Evolutionary conservation across 176 grass and related monocot genomes (phyloP).

Genomic region (Lolium perenne): DNA sequence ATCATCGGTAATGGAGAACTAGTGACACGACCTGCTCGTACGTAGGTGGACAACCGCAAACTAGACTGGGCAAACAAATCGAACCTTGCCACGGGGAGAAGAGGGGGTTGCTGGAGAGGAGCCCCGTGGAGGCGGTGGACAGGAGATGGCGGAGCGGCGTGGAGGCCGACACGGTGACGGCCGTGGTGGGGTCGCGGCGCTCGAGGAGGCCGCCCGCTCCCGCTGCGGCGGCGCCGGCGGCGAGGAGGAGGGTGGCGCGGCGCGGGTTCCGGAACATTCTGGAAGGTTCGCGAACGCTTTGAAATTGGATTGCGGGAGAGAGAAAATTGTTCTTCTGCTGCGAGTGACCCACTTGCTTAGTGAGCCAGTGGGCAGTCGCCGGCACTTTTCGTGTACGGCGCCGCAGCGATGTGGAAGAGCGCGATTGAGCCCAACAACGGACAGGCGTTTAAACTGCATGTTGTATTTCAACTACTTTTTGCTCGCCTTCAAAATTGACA

Average conservation of each 20-base stretch:
- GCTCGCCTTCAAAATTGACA: no score
- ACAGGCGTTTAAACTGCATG: no score
- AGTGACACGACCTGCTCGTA: not conserved
- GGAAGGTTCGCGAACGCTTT: not conserved
- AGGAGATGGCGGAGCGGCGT: constrained; percentile 20
- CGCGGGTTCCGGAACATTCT: constrained; percentile 36
- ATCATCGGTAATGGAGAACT: not conserved
- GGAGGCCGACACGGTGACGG: constrained; percentile 16
- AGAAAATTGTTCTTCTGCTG: no score
- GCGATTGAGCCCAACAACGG: no score
- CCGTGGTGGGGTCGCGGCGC: not conserved
- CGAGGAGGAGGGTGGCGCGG: constrained; percentile 36
- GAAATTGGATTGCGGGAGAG: not conserved
- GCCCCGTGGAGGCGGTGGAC: constrained; percentile 14
- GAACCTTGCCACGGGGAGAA: constrained; percentile 25
- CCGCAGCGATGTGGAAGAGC: no score
- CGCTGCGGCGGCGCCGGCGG: not conserved
- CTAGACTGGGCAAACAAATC: not conserved
- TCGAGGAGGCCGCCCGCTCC: not conserved
- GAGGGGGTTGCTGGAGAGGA: constrained; percentile 11
- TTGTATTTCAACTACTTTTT: no score
- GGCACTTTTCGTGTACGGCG: no score
- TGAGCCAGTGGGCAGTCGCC: no score
- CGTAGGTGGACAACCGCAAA: not conserved
- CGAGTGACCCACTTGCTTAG: no score